Conservation (phyloP, 139 green algal species). For the Mychonastes homosphaera region DNA sequence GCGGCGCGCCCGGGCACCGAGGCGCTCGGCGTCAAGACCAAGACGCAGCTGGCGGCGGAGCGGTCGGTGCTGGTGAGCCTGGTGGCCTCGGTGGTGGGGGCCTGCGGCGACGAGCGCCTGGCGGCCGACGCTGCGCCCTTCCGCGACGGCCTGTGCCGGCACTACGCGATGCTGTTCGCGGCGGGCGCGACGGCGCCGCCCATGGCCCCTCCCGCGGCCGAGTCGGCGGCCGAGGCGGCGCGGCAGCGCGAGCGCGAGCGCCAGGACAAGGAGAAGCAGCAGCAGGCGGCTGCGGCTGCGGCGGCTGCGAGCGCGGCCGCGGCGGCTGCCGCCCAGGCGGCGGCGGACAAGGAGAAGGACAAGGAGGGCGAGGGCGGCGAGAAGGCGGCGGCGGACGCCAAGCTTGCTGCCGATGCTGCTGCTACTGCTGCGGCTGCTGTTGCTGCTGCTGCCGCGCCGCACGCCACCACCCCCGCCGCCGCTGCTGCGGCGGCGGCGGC, state of each 20-base stretch:
- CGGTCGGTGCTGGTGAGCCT: conserved; percentile 31
- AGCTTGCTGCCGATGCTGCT: not conserved
- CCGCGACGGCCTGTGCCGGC: conserved; percentile 53
- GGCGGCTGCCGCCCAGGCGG: not conserved
- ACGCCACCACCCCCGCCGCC: not conserved
- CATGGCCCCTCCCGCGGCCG: conserved; percentile 31
- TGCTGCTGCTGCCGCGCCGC: not conserved
- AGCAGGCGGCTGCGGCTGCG: not conserved
- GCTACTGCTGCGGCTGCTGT: not conserved
- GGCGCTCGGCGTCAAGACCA: conserved; percentile 67
- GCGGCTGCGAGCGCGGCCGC: not conserved
- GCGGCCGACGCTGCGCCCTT: conserved; percentile 45
- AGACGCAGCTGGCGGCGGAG: conserved; percentile 79
- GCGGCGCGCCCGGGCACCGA: not conserved
- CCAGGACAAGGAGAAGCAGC: conserved; percentile 6
- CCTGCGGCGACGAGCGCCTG: conserved; percentile 44
- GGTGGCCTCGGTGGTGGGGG: conserved; percentile 37
- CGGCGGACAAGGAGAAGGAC: not conserved
- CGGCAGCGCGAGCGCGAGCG: not conserved
- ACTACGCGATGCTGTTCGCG: conserved; percentile 88
- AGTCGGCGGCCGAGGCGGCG: not conserved
- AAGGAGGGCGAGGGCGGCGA: not conserved
- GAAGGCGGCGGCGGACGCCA: not conserved
- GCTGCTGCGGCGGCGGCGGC: conserved; percentile 3
- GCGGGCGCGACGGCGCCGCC: conserved; percentile 34